Evolutionary conservation across 768 basidiomycete genomes (phyloP), one percentile per base, ranked within the genome.

Genomic region (Filobasidium wieringae): DNA sequence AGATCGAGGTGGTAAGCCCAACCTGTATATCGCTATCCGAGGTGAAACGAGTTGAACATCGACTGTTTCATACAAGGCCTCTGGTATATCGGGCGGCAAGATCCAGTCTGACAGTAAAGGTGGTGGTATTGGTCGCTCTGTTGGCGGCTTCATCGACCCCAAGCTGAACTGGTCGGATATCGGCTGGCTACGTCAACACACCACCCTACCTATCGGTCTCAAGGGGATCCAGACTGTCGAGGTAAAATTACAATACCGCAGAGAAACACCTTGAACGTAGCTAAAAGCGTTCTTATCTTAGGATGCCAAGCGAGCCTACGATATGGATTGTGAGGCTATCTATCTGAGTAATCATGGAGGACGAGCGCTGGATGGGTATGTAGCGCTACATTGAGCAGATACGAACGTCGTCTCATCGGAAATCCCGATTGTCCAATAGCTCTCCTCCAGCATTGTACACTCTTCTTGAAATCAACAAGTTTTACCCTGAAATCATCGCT

Each of bases 281-380:
- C 17, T 43, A 19, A 2, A 39, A 1, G 51, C 37, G 41, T 19
- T 12, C 7, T 24, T 2, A 27, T 24, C 15, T 2, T 30, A 76
- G 82, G 92, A 95, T 74, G 89, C 87, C 2, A 81, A 88, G 39
- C 80, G 89, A 45, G 90, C 90, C 29, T 82, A 80, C 17, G 83
- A 91, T 60, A 80, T 84, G 30, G 88, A 89, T 12, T 84, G 87
- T 17, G 84, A 92, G 57, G 92, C 86, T 4, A 88, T 96, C 61
- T 78, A 92, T 56, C 75, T 96, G 8, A 88, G 86, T 0, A 96
- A 96, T 64, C 92, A 96, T 65, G 92, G 92, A 52, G 89, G 87
- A 31, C 66, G 77, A 34, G 68, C 60, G 50, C 60, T 61, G 55
- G 58, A 62, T 36, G 75, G 69, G 74, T 74, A 36, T 45, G 73